These are phyloP conservation scores for Annulohypoxylon nitens DNA, from an alignment of 495 filamentous ascomycete species.

Conservation along the genomic window DNA sequence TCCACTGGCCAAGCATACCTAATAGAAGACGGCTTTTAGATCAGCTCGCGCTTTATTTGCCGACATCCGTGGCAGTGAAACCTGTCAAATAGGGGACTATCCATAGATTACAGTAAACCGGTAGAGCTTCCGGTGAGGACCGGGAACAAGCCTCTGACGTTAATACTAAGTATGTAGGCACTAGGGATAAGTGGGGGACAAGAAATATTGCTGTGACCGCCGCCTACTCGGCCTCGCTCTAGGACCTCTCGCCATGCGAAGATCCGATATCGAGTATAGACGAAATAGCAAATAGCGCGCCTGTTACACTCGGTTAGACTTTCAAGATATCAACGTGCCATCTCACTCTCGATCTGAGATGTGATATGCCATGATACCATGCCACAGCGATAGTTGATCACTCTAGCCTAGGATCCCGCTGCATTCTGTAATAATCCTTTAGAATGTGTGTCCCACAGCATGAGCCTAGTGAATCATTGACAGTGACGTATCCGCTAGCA, in stretches of 20 bases:
- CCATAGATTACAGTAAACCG: not conserved
- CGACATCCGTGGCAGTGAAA: not conserved
- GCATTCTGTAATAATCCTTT: not conserved
- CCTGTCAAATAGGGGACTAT: not conserved
- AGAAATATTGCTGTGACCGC: not conserved
- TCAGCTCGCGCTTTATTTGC: not conserved
- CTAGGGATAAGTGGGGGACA: not conserved
- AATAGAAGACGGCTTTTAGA: not conserved
- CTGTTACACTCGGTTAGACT: not conserved
- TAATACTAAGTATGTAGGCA: not conserved
- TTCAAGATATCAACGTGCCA: not conserved
- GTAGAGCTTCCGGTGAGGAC: not conserved
- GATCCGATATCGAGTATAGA: not conserved
- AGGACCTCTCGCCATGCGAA: not conserved
- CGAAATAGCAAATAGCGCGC: not conserved
- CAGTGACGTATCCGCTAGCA: not conserved
- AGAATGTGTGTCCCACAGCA: not conserved
- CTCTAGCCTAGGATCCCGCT: not conserved
- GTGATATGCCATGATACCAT: not conserved
- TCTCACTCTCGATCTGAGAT: not conserved
- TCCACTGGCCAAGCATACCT: no score
- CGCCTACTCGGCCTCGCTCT: constrained; percentile 3
- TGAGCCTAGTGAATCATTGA: not conserved
- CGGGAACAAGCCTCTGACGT: not conserved
- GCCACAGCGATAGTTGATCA: not conserved